Evolutionary conservation across 1,139 yeast genomes (phyloP).

Genomic region (Yamadazyma mexicana): DNA sequence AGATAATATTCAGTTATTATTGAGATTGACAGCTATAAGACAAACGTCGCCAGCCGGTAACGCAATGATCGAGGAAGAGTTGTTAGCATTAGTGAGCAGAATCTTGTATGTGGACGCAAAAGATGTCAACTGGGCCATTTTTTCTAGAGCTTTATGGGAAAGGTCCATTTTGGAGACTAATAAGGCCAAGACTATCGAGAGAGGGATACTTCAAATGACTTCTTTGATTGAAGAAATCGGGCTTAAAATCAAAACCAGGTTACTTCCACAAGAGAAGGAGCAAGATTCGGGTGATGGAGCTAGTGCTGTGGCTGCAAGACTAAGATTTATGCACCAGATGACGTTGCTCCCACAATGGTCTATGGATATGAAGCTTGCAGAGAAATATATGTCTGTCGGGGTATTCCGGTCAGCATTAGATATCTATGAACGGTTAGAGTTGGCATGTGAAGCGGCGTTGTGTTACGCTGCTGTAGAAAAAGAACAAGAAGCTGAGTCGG

Average conservation of each 20-base stretch:
- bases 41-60: constrained; percentile 74
- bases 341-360: constrained; percentile 85
- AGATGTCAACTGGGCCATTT: constrained; percentile 72
- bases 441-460: constrained; percentile 83
- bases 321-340: constrained; percentile 70
- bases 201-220: constrained; percentile 93
- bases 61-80: constrained; percentile 76
- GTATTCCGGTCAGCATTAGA: constrained; percentile 85
- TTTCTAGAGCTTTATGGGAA: constrained; percentile 86
- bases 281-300: constrained; percentile 22
- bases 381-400: constrained; percentile 84
- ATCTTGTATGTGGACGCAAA: constrained; percentile 55
- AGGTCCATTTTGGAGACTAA: constrained; percentile 81
- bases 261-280: constrained; percentile 50
- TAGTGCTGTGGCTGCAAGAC: constrained; percentile 47
- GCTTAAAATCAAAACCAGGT: constrained; percentile 58
- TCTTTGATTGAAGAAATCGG: constrained; percentile 90
- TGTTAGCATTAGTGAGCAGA: constrained; percentile 71
- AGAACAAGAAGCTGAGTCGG: constrained; percentile 61
- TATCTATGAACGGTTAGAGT: constrained; percentile 76
- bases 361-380: constrained; percentile 81
- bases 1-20: constrained; percentile 71
- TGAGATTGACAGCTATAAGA: constrained; percentile 63
- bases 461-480: constrained; percentile 89
- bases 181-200: constrained; percentile 83